A percentile compares a stretch with the other conserved stretches of the same genome.
These are phyloP conservation scores for Xylaria grammica DNA, from an alignment of 495 filamentous ascomycete species.

Conservation along the genomic window DNA sequence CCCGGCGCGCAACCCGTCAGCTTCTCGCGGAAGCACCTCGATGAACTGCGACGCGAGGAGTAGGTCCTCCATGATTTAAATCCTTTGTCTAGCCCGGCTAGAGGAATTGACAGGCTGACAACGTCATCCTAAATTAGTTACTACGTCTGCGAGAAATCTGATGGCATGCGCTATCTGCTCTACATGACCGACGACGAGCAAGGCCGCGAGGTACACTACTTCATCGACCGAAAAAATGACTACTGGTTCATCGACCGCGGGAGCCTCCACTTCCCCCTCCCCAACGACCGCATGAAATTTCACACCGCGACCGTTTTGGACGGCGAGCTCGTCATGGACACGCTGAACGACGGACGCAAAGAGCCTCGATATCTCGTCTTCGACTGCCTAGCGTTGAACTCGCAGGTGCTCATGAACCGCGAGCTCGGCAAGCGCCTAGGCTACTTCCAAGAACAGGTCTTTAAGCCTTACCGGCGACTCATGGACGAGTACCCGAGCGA, in stretches of 20 bases:
- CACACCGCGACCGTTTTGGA: constrained; percentile 86
- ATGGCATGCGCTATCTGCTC: constrained; percentile 92
- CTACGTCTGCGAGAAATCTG: constrained; percentile 97
- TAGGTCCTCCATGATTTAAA: constrained; percentile 45
- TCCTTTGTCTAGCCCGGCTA: not conserved
- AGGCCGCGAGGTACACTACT: constrained; percentile 65
- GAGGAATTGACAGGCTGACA: too few relatives aligned
- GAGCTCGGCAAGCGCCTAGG: constrained; percentile 86
- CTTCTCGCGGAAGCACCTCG: constrained; percentile 77
- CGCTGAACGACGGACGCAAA: constrained; percentile 59
- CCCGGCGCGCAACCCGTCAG: constrained; percentile 96
- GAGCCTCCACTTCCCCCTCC: constrained; percentile 77
- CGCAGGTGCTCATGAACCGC: constrained; percentile 71
- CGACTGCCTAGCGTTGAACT: constrained; percentile 86
- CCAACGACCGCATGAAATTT: constrained; percentile 64
- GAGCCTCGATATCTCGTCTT: constrained; percentile 88
- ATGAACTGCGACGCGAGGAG: constrained; percentile 78
- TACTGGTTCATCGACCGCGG: constrained; percentile 77
- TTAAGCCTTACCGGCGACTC: constrained; percentile 77
- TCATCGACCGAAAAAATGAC: constrained; percentile 97
- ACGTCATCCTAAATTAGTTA: constrained; percentile 57
- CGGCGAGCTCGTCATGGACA: constrained; percentile 90
- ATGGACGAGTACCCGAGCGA: constrained; percentile 73
- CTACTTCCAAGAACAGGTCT: constrained; percentile 79
- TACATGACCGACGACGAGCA: constrained; percentile 73